Evolutionary conservation across 768 basidiomycete genomes (phyloP), one percentile per base, ranked within the genome.

Genomic region (Naganishia kalamii): DNA sequence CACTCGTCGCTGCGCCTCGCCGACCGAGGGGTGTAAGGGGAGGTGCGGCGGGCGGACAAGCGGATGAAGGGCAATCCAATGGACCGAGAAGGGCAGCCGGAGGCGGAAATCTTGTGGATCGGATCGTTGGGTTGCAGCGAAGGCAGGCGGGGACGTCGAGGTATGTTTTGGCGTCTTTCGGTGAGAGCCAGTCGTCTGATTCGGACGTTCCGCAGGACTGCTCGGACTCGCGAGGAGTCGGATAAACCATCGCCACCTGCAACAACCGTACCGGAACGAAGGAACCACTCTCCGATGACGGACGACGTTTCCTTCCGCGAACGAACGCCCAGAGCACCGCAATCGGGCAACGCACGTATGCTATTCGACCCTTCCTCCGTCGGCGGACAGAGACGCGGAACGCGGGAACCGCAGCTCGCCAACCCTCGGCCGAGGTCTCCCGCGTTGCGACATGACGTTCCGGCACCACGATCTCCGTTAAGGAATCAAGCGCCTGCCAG

Each of bases 91-190:
- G 37, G 21, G 21, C 35, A n/a, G 32, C 29, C 21, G 54, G 54
- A 25, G 48, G 62, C 27, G 62, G 46, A 4, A 40, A 59, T 23
- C 37, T 63, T 11, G 37, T 63, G 32, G 49, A 63, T 27, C 21
- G 49, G 19, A 63, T 63, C 25, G 62, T 63, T 12, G 62, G 47
- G 17, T 15, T 50, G 48, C 62, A 63, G 47, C 47, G 62, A 51
- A 43, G 62, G 13, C 62, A 63, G 62, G 62, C 62, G 8, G 62
- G 48, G 11, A 37, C 21, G 2, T 33, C 54, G 4, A 19, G 37
- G 54, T 57, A 40, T 13, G 54, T 57, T 21, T 13, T 13, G 21
- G 25, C 46, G 8, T 50, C 7, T 40, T 41, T 57, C 13, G 11
- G 17, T 25, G 2, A 35, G 11, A 2, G 7, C 23, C 6, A 7